phyloP scores from a whole-genome alignment of 208 protist genomes.

The Leishmania guyanensis region DNA sequence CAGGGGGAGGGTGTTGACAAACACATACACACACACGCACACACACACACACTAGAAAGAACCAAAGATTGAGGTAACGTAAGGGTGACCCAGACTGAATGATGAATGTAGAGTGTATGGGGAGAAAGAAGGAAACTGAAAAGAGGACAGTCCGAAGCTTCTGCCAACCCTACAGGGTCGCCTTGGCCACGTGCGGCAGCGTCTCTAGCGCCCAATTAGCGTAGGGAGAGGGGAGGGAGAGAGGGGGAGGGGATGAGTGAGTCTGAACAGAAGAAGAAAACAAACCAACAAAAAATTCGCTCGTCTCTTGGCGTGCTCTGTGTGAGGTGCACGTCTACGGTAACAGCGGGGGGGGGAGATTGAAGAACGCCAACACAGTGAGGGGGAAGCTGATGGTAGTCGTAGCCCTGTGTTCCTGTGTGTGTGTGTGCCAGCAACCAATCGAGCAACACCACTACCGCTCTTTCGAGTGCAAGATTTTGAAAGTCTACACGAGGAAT shows the following conservation, averaged over 20 bases:
- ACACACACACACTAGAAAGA: background rate
- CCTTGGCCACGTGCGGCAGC: background rate
- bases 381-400: background rate
- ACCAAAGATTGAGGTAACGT: background rate
- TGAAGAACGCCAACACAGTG: background rate
- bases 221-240: background rate
- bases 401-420: background rate
- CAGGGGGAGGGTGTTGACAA: conserved; percentile 6
- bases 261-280: background rate
- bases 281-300: background rate
- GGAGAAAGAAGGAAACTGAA: background rate
- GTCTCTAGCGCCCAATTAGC: background rate
- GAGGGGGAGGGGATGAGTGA: background rate
- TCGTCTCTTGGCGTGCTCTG: background rate
- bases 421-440: background rate
- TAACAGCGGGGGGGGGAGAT: background rate
- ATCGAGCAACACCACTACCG: background rate
- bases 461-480: background rate
- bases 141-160: background rate
- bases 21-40: conserved; percentile 8
- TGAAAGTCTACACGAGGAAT: background rate
- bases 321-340: background rate
- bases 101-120: background rate
- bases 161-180: background rate
- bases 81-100: background rate